These are phyloP conservation scores for Spergularia bocconei DNA, from an alignment of 148 eudicot species.

Conservation along the genomic window DNA sequence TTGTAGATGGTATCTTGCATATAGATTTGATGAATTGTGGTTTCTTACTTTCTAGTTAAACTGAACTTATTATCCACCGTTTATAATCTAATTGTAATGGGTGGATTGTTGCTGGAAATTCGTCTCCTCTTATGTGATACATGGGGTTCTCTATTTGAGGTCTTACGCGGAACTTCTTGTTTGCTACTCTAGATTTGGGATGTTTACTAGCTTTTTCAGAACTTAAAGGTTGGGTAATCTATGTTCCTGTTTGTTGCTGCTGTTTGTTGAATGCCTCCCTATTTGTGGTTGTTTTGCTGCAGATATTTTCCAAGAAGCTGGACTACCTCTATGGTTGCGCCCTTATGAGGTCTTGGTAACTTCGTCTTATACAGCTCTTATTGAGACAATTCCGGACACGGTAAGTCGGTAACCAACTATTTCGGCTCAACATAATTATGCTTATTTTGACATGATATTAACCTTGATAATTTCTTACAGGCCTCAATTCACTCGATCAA, in stretches of 20 bases:
- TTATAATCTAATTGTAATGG: background rate
- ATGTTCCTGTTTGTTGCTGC: background rate
- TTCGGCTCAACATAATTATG: background rate
- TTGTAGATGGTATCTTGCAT: background rate
- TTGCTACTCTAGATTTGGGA: background rate
- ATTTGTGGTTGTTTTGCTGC: constrained; percentile 18
- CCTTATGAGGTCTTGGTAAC: constrained; percentile 97
- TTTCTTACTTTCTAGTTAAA: background rate
- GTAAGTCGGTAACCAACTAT: constrained; percentile 34
- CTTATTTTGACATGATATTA: background rate
- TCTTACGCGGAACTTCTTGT: background rate
- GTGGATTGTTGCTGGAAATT: background rate
- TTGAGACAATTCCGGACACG: constrained; percentile 99
- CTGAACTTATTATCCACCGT: background rate
- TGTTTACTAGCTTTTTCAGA: background rate
- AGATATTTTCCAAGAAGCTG: constrained; percentile 99
- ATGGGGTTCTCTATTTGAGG: background rate
- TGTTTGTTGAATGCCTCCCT: background rate
- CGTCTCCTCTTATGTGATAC: background rate
- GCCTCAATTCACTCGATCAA: constrained; percentile 97
- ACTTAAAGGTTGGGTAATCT: background rate
- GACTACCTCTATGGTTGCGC: constrained; percentile 97
- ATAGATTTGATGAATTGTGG: background rate
- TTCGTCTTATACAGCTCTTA: constrained; percentile 95
- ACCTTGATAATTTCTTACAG: constrained; percentile 30